Evolutionary conservation across 2,329 filamentous ascomycete species (phyloP).

Genomic region (Colletotrichum lindemuthianum): DNA sequence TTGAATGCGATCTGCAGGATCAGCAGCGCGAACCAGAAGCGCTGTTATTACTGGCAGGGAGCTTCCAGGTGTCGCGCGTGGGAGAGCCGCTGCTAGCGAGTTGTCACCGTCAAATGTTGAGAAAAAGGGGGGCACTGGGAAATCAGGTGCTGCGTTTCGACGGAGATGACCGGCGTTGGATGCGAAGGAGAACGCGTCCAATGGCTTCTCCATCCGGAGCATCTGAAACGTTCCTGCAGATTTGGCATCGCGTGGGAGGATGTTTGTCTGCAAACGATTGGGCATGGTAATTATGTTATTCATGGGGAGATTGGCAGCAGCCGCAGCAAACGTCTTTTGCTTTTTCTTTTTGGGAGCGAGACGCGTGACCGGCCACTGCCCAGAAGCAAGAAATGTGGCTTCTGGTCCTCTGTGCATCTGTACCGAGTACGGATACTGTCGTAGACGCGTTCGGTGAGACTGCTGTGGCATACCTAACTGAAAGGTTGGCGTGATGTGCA

Average conservation of each 20-base stretch:
- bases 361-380: no score
- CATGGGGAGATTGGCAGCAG: background rate
- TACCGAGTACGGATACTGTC: background rate
- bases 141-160: constrained; percentile 23
- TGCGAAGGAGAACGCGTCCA: constrained; percentile 17
- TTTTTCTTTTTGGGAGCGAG: no score
- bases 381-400: constrained; percentile 5
- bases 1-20: constrained; percentile 35
- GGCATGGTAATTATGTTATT: constrained; percentile 11
- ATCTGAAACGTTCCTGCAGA: constrained; percentile 34
- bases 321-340: background rate
- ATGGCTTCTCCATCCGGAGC: constrained; percentile 17
- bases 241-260: constrained; percentile 1
- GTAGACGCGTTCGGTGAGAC: constrained; percentile 12
- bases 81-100: background rate
- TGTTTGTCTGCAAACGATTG: constrained; percentile 14
- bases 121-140: constrained; percentile 16
- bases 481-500: background rate
- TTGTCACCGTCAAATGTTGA: constrained; percentile 20
- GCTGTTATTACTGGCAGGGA: constrained; percentile 10
- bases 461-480: constrained; percentile 20
- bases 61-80: constrained; percentile 3
- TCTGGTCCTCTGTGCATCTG: background rate
- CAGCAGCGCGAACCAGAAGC: constrained; percentile 21
- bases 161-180: constrained; percentile 33